Percentiles rank a stretch among this genome's conserved stretches.
Conservation (phyloP, 1,139 yeast species). For the Magnusiomyces suaveolens region DNA sequence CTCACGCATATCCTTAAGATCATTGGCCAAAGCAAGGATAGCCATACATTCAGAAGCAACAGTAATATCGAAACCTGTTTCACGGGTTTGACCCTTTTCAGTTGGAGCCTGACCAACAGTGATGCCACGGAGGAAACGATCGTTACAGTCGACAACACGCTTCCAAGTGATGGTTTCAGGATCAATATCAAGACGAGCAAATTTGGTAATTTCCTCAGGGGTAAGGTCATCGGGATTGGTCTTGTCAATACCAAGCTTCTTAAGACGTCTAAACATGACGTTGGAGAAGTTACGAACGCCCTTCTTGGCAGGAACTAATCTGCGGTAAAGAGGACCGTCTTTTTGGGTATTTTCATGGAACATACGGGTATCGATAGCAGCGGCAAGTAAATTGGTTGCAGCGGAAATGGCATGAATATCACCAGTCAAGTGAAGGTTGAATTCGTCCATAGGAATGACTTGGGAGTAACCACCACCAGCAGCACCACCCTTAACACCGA, state of each 20-base stretch:
- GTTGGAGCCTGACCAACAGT: constrained; percentile 92
- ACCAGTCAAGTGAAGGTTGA: constrained; percentile 96
- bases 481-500: constrained; percentile 98
- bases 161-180: constrained; percentile 93
- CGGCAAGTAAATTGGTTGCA: constrained; percentile 92
- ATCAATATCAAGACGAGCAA: constrained; percentile 84
- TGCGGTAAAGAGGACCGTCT: constrained; percentile 74
- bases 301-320: constrained; percentile 81
- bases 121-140: constrained; percentile 82
- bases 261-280: constrained; percentile 68
- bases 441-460: constrained; percentile 98
- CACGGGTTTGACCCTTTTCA: constrained; percentile 81
- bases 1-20: constrained; percentile 76
- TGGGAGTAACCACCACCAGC: constrained; percentile 99
- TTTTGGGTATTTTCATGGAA: constrained; percentile 94
- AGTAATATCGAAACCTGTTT: constrained; percentile 91
- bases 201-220: constrained; percentile 61
- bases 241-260: constrained; percentile 70
- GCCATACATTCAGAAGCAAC: constrained; percentile 99
- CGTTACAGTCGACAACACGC: constrained; percentile 94
- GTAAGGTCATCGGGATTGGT: constrained; percentile 78
- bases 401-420: constrained; percentile 95
- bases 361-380: constrained; percentile 96
- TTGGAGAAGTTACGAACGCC: constrained; percentile 70
- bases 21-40: constrained; percentile 78